A percentile compares a stretch with the other conserved stretches of the same genome.
Conservation (phyloP, 176 grass and related monocot genomes). For the Oryza meyeriana region DNA sequence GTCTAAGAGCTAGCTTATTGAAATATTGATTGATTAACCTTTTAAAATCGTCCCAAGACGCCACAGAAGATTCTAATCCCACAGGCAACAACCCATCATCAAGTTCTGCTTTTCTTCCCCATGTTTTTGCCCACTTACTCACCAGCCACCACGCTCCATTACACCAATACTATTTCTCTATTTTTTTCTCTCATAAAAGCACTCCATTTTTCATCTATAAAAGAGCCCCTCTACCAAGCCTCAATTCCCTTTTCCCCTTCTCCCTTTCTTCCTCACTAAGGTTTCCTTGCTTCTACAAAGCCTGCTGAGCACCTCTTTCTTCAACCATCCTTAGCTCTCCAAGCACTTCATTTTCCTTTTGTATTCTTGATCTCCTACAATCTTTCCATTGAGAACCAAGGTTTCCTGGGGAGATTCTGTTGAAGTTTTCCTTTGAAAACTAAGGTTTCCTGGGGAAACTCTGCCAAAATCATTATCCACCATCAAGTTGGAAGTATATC, state of each 20-base stretch:
- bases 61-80: slow-evolving; percentile 29
- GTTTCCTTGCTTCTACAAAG: slow-evolving; percentile 3
- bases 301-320: background rate
- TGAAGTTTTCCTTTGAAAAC: background rate
- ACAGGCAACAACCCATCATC: slow-evolving; percentile 2
- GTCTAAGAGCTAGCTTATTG: background rate
- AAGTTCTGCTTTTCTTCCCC: slow-evolving; percentile 25
- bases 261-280: slow-evolving; percentile 28
- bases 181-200: background rate
- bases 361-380: background rate
- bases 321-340: background rate
- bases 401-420: background rate
- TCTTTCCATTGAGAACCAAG: background rate
- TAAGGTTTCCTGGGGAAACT: background rate
- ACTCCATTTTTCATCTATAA: slow-evolving; percentile 50
- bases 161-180: background rate
- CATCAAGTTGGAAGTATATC: background rate
- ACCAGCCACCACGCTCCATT: background rate
- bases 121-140: slow-evolving; percentile 19
- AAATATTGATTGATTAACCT: slow-evolving; percentile 10
- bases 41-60: background rate
- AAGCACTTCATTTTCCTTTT: background rate
- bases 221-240: slow-evolving; percentile 42
- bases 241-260: slow-evolving; percentile 70
- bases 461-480: background rate